Base-by-base conservation (phyloP, 192 early-diverging fungal genomes). In the Podila clonocystis region DNA sequence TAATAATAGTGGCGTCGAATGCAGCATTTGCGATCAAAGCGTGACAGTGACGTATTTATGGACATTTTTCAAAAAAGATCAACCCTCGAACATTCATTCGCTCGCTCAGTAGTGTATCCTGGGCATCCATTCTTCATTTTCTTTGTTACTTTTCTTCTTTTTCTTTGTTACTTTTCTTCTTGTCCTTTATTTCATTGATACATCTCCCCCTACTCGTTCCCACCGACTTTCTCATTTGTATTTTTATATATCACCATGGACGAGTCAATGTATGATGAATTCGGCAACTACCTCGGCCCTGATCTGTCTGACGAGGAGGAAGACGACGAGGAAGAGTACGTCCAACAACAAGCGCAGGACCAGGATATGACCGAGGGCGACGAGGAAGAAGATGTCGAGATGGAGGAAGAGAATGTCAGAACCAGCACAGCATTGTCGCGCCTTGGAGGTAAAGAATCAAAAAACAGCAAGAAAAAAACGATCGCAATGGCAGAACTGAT, bases 251-350 rank as follows among this genome's bases (percentile, higher is more conserved):
- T 52, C 65, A 82, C 45, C 75, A 95, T 95, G 94, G 92, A 94
- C 70, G 93, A 91, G 72, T 88, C 90, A 58, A 83, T 91, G 31
- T 96, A 95, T 72, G 95, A 96, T 84, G 95, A 96, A 83, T 96
- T 95, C 86, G 97, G 98, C 68, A 99, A 99, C 89, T 99, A 99
- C 87, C 94, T 99, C 84, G 98, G 98, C 22, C 95, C 97, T 41
- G 97, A 98, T 66, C 86, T 98, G 38, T 93, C 92, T 29, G 90
- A 91, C 57, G 89, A 90, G 22, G 91, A 90, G 22, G 87, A 90
- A 36, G 88, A 88, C 29, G 82, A 78, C 38, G 87, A 90, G 36
- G 72, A 84, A 50, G 82, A 89, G 61, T 65, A 63, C 28, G 66
- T 72, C 31, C 61, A 62, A 24, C 77, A 62, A 29, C 77, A 79